Conservation (phyloP, 176 grass and related monocot species). For the Pharus latifolius region DNA sequence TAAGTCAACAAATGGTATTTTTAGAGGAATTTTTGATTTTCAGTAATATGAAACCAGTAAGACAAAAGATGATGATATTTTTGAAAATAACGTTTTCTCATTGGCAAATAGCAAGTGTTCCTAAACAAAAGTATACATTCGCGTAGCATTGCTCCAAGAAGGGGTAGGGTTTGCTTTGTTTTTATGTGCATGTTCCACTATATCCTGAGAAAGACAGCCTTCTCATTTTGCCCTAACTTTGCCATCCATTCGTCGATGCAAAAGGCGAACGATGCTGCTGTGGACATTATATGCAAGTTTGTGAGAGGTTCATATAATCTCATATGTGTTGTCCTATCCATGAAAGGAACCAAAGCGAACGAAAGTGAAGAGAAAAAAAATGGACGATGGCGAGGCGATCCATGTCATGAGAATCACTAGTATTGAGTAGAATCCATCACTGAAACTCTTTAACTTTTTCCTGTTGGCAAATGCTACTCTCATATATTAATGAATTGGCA, state of each 20-base stretch:
- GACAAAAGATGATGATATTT: too few species aligned
- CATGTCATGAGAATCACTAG: constrained; percentile 19
- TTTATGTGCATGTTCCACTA: too few species aligned
- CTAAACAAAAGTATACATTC: too few species aligned
- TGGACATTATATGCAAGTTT: not conserved
- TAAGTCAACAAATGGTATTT: too few species aligned
- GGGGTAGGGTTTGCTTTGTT: too few species aligned
- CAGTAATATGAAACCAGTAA: too few species aligned
- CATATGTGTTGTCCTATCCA: not conserved
- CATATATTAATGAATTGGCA: constrained; percentile 2
- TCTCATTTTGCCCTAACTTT: too few species aligned
- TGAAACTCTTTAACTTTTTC: constrained; percentile 9
- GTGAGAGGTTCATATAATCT: constrained; percentile 17
- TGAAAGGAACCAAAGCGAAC: not conserved
- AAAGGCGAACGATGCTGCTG: not conserved
- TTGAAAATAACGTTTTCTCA: too few species aligned
- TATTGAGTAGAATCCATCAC: constrained; percentile 12
- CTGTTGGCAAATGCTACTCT: constrained; percentile 37
- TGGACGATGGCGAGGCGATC: constrained; percentile 17
- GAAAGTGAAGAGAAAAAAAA: not conserved
- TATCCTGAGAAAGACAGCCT: too few species aligned
- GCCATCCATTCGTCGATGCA: not conserved
- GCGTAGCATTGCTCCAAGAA: too few species aligned
- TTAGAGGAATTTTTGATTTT: too few species aligned
- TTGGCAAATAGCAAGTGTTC: too few species aligned